phyloP scores from a whole-genome alignment of 805 yeast genomes.

The Candida awuae region DNA sequence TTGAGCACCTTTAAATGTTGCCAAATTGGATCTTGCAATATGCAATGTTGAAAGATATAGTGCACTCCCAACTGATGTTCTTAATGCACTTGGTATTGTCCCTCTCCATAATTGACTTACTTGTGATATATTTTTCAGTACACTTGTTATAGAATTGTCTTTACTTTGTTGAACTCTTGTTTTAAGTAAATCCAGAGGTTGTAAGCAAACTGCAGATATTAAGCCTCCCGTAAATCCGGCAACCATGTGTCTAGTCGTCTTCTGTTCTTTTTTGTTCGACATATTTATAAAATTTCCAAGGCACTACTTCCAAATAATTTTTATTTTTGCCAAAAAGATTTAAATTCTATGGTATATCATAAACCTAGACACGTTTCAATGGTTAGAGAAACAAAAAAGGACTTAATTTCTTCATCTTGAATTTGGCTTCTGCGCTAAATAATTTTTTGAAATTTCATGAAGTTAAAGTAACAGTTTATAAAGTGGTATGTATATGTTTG shows the following conservation, averaged over 20 bases:
- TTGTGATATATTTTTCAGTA: constrained; percentile 34
- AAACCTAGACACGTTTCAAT: too few relatives aligned
- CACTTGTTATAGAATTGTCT: constrained; percentile 25
- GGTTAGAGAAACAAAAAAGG: too few relatives aligned
- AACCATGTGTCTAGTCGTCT: constrained; percentile 43
- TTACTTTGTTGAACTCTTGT: constrained; percentile 71
- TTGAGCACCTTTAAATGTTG: constrained; percentile 23
- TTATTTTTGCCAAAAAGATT: too few relatives aligned
- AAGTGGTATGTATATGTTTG: too few relatives aligned
- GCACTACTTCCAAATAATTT: too few relatives aligned
- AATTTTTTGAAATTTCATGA: too few relatives aligned
- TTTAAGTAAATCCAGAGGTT: constrained; percentile 83
- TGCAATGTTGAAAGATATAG: constrained; percentile 72
- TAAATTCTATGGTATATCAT: too few relatives aligned
- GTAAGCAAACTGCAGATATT: constrained; percentile 68
- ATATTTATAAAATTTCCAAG: too few relatives aligned
- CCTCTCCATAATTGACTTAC: constrained; percentile 78
- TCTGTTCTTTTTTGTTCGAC: constrained; percentile 8
- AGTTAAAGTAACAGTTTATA: too few relatives aligned
- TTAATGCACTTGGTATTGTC: constrained; percentile 78
- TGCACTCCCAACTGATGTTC: constrained; percentile 89
- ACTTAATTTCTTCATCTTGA: too few relatives aligned
- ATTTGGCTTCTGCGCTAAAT: too few relatives aligned
- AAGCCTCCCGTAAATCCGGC: constrained; percentile 87
- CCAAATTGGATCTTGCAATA: constrained; percentile 44